These are phyloP conservation scores for Arthroderma uncinatum DNA, from an alignment of 2,329 filamentous ascomycete species.

Conservation along the genomic window DNA sequence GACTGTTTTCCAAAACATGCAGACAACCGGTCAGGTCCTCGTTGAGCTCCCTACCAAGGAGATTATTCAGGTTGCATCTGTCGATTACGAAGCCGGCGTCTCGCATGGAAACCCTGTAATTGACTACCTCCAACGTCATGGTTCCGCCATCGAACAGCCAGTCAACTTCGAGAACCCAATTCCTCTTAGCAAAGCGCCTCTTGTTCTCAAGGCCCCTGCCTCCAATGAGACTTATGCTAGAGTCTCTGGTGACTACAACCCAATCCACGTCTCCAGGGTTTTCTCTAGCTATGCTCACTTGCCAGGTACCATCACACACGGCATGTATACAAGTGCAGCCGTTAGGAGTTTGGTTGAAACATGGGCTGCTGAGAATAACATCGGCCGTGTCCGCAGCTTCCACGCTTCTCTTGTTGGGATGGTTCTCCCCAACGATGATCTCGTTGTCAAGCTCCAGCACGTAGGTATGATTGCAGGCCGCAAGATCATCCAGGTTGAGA, in stretches of 20 bases:
- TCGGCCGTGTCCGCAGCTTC: constrained; percentile 94
- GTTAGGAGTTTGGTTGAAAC: constrained; percentile 94
- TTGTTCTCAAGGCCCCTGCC: constrained; percentile 79
- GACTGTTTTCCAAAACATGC: constrained; percentile 78
- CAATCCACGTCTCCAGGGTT: constrained; percentile 93
- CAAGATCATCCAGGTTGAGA: constrained; percentile 99
- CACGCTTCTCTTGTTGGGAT: constrained; percentile 95
- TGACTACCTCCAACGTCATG: constrained; percentile 87
- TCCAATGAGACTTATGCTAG: constrained; percentile 97
- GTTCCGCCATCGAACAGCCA: constrained; percentile 86
- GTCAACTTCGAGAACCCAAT: constrained; percentile 97
- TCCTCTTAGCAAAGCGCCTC: constrained; percentile 78
- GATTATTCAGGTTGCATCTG: constrained; percentile 90
- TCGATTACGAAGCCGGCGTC: constrained; percentile 82
- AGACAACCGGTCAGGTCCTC: constrained; percentile 84
- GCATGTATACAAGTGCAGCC: constrained; percentile 97
- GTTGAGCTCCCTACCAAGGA: constrained; percentile 95
- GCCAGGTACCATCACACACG: constrained; percentile 94
- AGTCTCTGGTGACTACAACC: constrained; percentile 97
- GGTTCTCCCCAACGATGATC: constrained; percentile 92
- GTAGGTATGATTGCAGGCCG: constrained; percentile 95
- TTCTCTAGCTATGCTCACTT: constrained; percentile 94
- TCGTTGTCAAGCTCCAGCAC: constrained; percentile 90
- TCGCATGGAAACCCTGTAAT: constrained; percentile 95
- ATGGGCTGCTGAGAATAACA: constrained; percentile 97